phyloP scores from a whole-genome alignment of 1,284 basidiomycete genomes.

The Malassezia cuniculi region DNA sequence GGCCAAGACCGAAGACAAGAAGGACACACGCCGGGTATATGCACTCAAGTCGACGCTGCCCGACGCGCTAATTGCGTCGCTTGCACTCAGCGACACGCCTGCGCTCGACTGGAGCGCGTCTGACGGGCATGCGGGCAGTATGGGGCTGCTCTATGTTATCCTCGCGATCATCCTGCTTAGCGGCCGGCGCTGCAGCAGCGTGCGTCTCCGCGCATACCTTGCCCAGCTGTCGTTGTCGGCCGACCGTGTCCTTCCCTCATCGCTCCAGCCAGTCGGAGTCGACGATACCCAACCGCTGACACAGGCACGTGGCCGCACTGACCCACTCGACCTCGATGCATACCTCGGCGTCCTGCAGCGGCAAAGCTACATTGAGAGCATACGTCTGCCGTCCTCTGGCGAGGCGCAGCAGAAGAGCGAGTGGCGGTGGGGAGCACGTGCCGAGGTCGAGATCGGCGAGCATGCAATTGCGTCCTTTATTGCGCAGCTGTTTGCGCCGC shows the following conservation, averaged over 20 bases:
- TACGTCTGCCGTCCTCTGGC: constrained; percentile 1
- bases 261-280: constrained; percentile 7
- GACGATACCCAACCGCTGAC: neutral
- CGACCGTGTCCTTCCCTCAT: constrained; percentile 3
- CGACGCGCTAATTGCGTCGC: constrained; percentile 1
- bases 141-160: constrained; percentile 29
- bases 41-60: constrained; percentile 18
- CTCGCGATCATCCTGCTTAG: constrained; percentile 35
- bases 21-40: constrained; percentile 6
- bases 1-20: constrained; percentile 1
- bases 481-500: constrained; percentile 15
- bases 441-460: constrained; percentile 36
- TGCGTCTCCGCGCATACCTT: constrained; percentile 3
- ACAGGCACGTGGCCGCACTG: neutral
- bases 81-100: neutral
- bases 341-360: constrained; percentile 13
- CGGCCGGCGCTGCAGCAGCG: constrained; percentile 13
- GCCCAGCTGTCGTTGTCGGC: constrained; percentile 7
- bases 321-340: constrained; percentile 12
- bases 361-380: constrained; percentile 33
- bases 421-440: constrained; percentile 38
- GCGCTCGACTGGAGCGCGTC: constrained; percentile 19
- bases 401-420: constrained; percentile 14
- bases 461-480: constrained; percentile 30
- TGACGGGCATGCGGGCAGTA: constrained; percentile 17